Evolutionary conservation across 495 filamentous ascomycete species (phyloP), one percentile per base, ranked within the genome.

Genomic region (Aspergillus cavernicola): DNA sequence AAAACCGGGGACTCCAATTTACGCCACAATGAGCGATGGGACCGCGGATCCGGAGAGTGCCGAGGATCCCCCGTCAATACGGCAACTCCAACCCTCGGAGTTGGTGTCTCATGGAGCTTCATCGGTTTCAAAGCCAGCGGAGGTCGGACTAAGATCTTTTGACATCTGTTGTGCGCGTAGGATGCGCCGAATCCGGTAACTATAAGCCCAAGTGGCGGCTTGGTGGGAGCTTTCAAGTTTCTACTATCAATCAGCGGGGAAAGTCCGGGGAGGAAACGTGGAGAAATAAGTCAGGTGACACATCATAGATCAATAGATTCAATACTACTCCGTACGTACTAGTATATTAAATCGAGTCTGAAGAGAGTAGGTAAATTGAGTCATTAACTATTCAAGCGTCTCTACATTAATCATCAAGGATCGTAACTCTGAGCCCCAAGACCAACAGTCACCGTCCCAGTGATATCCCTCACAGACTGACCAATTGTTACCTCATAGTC

Each of bases 401-500:
- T 29, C 3, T 46, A 33, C 15, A 33, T 26, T 28, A 12, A 29
- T 22, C 13, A 32, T 48, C 45, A 48, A 24, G 18, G 45, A 12
- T 48, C n/a, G 16, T 37, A 48, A 26, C 12, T 48, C 31, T 37
- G 31, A 16, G 15, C 13, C 10, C 33, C 45, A 2, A 48, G 12
- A 12, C 12, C 11, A 3, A 48, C 19, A 1, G 32, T 33, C 18
- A 15, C 45, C 33, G 22, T 35, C 6, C 45, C 45, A 36, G 45
- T 37, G n/a, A 48, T 37, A 18, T 48, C 45, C 16, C 45, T 48
- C 9, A 48, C 33, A 15, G 45, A 48, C 32, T 48, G 45, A 13
- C 49, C 38, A 18, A 52, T 18, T 16, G 36, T 33, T 8, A 51
- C 38, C 12, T 42, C 37, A 35, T 51, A 51, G 10, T 41, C 36